A percentile compares a stretch with the other conserved stretches of the same genome.
Evolutionary conservation across 108 stramenopile genomes (phyloP).

Genomic region (Nitzschia palea): DNA sequence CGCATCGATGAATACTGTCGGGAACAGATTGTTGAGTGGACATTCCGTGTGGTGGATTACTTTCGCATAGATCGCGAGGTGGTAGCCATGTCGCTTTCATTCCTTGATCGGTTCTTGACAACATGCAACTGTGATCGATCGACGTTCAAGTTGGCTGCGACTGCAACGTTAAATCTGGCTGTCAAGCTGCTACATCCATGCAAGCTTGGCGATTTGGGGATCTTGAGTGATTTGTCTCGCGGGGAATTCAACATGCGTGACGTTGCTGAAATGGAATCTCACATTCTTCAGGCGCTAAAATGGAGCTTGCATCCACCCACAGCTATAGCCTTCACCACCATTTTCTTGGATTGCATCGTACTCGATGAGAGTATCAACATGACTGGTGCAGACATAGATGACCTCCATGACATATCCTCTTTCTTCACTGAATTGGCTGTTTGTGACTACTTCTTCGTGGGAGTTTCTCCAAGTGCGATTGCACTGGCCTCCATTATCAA

Average conservation of each 20-base stretch:
- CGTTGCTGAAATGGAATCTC: conserved; percentile 53
- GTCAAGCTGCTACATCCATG: conserved; percentile 66
- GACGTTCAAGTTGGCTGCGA: conserved; percentile 66
- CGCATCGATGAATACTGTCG: conserved; percentile 67
- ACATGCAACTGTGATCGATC: conserved; percentile 51
- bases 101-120: conserved; percentile 67
- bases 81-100: conserved; percentile 47
- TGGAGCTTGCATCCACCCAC: conserved; percentile 65
- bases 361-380: conserved; percentile 25
- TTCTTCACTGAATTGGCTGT: conserved; percentile 65
- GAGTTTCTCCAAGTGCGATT: conserved; percentile 37
- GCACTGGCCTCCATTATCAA: conserved; percentile 72
- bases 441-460: conserved; percentile 68
- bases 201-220: conserved; percentile 58
- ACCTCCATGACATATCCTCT: conserved; percentile 56
- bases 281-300: conserved; percentile 38
- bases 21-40: conserved; percentile 73
- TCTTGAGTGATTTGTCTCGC: conserved; percentile 58
- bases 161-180: conserved; percentile 55
- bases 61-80: conserved; percentile 69
- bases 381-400: conserved; percentile 41
- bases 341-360: conserved; percentile 45
- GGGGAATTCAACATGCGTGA: conserved; percentile 69
- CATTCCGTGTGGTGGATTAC: conserved; percentile 73
- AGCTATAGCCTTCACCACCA: conserved; percentile 37